phyloP scores from a whole-genome alignment of 169 alveolate genomes.

The Plasmodium vinckei region DNA sequence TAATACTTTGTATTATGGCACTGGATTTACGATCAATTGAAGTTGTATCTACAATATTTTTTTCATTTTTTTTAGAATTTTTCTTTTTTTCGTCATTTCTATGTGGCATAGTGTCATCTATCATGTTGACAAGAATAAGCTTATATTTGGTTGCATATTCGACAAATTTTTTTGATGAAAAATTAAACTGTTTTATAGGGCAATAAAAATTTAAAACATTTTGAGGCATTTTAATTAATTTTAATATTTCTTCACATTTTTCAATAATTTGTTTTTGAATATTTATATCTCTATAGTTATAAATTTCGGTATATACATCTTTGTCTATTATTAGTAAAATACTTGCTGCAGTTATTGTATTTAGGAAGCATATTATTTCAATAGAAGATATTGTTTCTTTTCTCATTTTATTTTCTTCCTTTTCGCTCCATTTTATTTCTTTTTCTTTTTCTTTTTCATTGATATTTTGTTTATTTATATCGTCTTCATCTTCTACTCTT shows the following conservation, averaged over 20 bases:
- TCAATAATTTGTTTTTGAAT: constrained; percentile 28
- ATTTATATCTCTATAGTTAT: neutral
- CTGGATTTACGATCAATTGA: too few relatives aligned
- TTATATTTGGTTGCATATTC: constrained; percentile 1
- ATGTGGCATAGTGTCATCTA: neutral
- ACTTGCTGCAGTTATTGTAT: constrained; percentile 12
- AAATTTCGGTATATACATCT: constrained; percentile 3
- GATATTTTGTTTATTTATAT: neutral
- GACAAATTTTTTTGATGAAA: constrained; percentile 25
- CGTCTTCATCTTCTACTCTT: neutral
- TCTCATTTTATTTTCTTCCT: neutral
- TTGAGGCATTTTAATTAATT: constrained; percentile 25
- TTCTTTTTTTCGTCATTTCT: neutral
- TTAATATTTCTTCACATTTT: constrained; percentile 28
- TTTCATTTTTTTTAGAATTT: neutral
- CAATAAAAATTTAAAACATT: constrained; percentile 21
- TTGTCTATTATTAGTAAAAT: constrained; percentile 27
- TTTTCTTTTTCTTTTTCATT: neutral
- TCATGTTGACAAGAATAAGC: neutral
- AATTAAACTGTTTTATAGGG: constrained; percentile 17
- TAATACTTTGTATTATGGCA: constrained; percentile 1
- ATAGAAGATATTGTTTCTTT: constrained; percentile 15
- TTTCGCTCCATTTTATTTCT: neutral
- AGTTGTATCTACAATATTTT: too few relatives aligned
- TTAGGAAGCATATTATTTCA: constrained; percentile 17